phyloP scores from a whole-genome alignment of 2,329 filamentous ascomycete species.

The Alternaria ethzedia region DNA sequence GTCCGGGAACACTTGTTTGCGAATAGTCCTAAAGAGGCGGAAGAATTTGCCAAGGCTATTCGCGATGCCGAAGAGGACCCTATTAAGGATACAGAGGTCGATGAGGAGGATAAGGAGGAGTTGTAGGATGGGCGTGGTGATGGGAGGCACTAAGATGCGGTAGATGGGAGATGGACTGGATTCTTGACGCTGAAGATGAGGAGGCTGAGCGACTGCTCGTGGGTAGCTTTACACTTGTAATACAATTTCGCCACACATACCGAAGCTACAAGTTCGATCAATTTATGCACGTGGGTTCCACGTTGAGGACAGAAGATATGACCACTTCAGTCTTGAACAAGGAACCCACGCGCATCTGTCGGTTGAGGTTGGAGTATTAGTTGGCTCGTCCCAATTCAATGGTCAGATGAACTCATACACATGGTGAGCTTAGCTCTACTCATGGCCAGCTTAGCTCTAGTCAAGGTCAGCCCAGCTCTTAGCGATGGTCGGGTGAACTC shows the following conservation, averaged over 20 bases:
- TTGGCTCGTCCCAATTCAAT: neutral
- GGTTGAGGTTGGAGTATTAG: neutral
- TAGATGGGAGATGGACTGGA: neutral
- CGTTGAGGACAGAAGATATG: neutral
- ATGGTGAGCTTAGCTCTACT: neutral
- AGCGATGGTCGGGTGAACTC: neutral
- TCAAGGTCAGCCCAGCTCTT: neutral
- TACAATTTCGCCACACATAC: neutral
- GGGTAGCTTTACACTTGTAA: neutral
- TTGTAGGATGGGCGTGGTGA: conserved; percentile 9
- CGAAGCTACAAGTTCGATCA: neutral
- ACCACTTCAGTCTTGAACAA: neutral
- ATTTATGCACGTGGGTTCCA: neutral
- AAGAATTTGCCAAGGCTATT: conserved; percentile 68
- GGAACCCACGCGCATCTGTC: neutral
- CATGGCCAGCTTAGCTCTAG: neutral
- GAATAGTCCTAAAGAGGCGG: conserved; percentile 65
- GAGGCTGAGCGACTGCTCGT: neutral
- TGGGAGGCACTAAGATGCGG: neutral
- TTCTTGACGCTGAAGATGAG: neutral
- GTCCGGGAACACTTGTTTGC: conserved; percentile 71
- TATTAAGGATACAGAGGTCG: conserved; percentile 44
- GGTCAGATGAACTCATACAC: neutral
- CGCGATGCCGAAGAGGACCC: conserved; percentile 65
- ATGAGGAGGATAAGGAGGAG: conserved; percentile 34